Conservation (phyloP, 2,329 filamentous ascomycete species). For the Arthrinium phaeospermum region DNA sequence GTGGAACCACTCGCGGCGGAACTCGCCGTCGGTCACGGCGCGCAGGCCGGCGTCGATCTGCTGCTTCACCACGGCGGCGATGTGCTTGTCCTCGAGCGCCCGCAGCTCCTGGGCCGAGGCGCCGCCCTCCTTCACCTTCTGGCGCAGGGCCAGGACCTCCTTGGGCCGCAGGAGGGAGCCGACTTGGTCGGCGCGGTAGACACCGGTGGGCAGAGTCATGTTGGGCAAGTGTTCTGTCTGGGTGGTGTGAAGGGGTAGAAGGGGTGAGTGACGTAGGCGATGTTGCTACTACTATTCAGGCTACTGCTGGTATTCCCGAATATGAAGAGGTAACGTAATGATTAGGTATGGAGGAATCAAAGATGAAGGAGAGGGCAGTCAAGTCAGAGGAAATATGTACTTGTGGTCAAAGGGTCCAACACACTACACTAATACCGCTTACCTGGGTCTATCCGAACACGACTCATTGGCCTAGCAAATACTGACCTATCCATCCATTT, state of each 20-base stretch:
- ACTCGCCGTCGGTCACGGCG: slow-evolving; percentile 62
- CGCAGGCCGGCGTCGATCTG: slow-evolving; percentile 55
- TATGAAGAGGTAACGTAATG: neutral
- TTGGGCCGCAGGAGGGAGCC: slow-evolving; percentile 60
- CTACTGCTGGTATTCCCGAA: slow-evolving; percentile 16
- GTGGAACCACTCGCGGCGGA: slow-evolving; percentile 63
- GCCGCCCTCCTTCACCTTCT: slow-evolving; percentile 50
- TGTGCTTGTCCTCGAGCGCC: slow-evolving; percentile 55
- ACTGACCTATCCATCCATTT: neutral
- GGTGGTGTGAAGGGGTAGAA: neutral
- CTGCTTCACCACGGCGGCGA: slow-evolving; percentile 53
- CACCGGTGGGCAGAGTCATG: slow-evolving; percentile 48
- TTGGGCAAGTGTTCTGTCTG: neutral
- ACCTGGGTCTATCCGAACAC: neutral
- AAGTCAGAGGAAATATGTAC: neutral
- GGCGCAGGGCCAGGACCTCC: slow-evolving; percentile 53
- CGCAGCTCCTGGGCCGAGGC: slow-evolving; percentile 51
- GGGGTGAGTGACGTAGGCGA: neutral
- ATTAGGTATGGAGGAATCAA: neutral
- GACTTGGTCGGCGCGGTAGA: slow-evolving; percentile 61
- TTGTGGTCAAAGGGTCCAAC: neutral
- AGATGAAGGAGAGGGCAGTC: neutral
- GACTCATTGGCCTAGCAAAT: neutral
- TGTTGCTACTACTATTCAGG: neutral
- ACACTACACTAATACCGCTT: neutral